Base-by-base conservation (phyloP, 2,329 filamentous ascomycete species). In the Penicillium sp. region DNA sequence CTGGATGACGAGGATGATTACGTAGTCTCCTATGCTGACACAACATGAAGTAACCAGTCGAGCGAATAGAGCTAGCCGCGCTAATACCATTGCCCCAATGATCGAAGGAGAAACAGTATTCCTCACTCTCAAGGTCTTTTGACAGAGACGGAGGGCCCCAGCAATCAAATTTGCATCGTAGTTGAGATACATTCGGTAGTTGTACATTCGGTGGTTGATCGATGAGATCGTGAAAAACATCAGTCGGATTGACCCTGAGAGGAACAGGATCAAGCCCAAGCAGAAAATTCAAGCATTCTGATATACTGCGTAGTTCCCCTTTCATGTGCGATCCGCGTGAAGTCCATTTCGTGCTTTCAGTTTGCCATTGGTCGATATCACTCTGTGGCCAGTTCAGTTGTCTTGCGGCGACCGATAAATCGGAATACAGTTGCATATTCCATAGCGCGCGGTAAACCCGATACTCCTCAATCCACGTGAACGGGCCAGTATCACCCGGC, bases 391-490 rank as follows among this genome's bases (percentile, higher is more conserved):
- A 38, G 5, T 38, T 38, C 13, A 38, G 36, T 24, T 24, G 18
- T 7, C 13, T n/a, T 24, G 13, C 36, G 25, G 36, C 13, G 36
- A 38, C 25, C 8, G 13, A 38, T 7, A 45, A 18, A 29, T 45
- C 35, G 3, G 43, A 38, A n/a, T 39, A 45, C 5, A 45, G 18
- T 12, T 45, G 26, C n/a, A 45, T 29, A 7, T 29, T 6, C 43
- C 43, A 45, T 2, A 45, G 35, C n/a, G 43, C 43, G 11, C 43
- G 36, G 43, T 45, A 45, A 9, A 45, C 43, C 12, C 35, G 43
- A 25, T 32, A 24, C 26, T 45, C 43, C 26, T 45, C 43, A 13
- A 39, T 45, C 43, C 43, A 45, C 12, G 43, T 32, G 25, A 28
- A 11, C 6, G 43, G 35, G 12, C 33, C 26, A 33, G 43, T 13